Percentiles rank a stretch among this genome's conserved stretches.
These are phyloP conservation scores for Amaranthus hypochondriacus DNA, from an alignment of 148 eudicot genomes.

Conservation along the genomic window DNA sequence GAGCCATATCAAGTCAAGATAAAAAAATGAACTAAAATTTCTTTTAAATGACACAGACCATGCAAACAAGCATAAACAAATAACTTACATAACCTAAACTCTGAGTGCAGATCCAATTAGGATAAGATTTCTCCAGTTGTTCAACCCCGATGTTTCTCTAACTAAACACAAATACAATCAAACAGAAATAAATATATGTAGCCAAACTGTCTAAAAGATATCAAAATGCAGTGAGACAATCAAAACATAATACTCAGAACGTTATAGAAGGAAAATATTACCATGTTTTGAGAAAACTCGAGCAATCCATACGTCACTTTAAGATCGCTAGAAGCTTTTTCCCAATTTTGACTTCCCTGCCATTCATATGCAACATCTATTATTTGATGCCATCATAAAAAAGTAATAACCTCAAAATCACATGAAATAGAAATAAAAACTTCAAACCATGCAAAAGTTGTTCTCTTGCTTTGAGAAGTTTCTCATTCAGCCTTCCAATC, in stretches of 20 bases:
- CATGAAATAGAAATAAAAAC: not conserved
- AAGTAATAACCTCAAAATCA: constrained; percentile 10
- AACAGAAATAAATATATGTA: not conserved
- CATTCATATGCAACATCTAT: constrained; percentile 19
- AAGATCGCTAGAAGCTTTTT: constrained; percentile 60
- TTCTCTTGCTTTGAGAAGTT: constrained; percentile 58
- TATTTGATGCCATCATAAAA: not conserved
- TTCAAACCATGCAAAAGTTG: constrained; percentile 56
- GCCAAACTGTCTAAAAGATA: not conserved
- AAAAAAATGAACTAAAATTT: not conserved
- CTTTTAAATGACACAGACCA: not conserved
- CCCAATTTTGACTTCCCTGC: constrained; percentile 72
- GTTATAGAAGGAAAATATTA: constrained; percentile 19
- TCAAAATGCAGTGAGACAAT: not conserved
- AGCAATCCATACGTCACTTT: constrained; percentile 61
- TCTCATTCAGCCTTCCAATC: constrained; percentile 59
- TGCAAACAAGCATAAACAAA: constrained; percentile 2
- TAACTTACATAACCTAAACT: constrained; percentile 77
- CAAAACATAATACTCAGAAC: constrained; percentile 3
- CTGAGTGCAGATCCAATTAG: constrained; percentile 83
- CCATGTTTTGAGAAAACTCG: constrained; percentile 63
- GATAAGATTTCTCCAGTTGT: constrained; percentile 87
- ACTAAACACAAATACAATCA: constrained; percentile 40
- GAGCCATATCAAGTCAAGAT: not conserved
- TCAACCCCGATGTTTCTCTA: constrained; percentile 68